These are phyloP conservation scores for Discostella stelligeroides DNA, from an alignment of 108 stramenopile species.

Conservation along the genomic window DNA sequence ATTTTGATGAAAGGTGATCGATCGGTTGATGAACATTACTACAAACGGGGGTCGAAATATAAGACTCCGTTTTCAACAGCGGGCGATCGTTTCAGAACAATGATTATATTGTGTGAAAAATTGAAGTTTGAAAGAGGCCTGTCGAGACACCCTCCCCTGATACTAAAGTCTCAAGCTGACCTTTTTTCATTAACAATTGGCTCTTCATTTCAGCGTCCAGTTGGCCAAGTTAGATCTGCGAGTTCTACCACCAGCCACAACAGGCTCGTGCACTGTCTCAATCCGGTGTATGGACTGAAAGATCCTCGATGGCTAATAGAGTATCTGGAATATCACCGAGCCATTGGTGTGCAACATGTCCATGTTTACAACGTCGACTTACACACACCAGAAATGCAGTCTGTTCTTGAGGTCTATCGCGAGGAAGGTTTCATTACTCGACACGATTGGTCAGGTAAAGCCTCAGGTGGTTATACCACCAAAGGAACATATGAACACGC, in stretches of 20 bases:
- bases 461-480: constrained; percentile 44
- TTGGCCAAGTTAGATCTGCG: constrained; percentile 12
- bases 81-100: constrained; percentile 45
- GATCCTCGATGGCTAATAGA: constrained; percentile 51
- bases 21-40: constrained; percentile 37
- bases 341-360: constrained; percentile 40
- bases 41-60: constrained; percentile 35
- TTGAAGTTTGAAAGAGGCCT: constrained; percentile 37
- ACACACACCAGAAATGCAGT: constrained; percentile 42
- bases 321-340: constrained; percentile 49
- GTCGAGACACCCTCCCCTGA: constrained; percentile 44
- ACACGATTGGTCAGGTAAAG: constrained; percentile 51
- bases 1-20: constrained; percentile 44
- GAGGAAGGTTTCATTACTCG: constrained; percentile 41
- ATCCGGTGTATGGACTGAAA: constrained; percentile 47
- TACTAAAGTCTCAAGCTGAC: constrained; percentile 36
- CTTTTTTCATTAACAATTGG: constrained; percentile 42
- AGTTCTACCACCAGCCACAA: not conserved
- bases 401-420: constrained; percentile 31
- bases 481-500: constrained; percentile 48
- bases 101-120: constrained; percentile 47
- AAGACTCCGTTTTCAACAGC: constrained; percentile 41
- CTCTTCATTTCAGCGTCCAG: constrained; percentile 35
- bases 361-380: constrained; percentile 52
- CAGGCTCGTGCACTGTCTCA: constrained; percentile 43